These are phyloP conservation scores for Ocimum tenuiflorum DNA, from an alignment of 257 asterid species.

Conservation along the genomic window DNA sequence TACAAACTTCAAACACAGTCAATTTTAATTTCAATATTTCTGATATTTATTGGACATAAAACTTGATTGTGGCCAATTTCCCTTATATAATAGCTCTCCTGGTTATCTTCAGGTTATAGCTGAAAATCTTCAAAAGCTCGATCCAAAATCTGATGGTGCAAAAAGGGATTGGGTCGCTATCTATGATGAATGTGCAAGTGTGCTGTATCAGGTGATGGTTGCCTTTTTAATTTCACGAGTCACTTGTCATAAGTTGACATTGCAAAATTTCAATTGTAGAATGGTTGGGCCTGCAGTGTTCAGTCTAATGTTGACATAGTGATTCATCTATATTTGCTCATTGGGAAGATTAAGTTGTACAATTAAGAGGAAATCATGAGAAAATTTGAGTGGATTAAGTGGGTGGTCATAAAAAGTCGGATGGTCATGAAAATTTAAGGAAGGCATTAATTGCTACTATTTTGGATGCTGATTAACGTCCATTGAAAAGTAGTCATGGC, in stretches of 20 bases:
- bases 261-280: background rate
- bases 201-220: conserved; percentile 65
- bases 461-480: background rate
- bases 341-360: background rate
- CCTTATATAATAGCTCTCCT: conserved; percentile 5
- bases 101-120: conserved; percentile 68
- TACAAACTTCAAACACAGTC: background rate
- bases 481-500: background rate
- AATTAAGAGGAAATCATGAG: background rate
- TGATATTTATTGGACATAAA: background rate
- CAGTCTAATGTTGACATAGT: background rate
- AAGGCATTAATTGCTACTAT: background rate
- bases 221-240: conserved; percentile 1
- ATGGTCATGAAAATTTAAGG: no score
- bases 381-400: background rate
- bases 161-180: conserved; percentile 99
- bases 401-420: background rate
- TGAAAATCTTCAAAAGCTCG: conserved; percentile 92
- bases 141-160: conserved; percentile 99
- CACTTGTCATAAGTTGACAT: background rate
- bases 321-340: background rate
- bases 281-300: background rate
- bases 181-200: conserved; percentile 92
- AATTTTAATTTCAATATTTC: background rate
- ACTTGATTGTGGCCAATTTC: background rate